Percentiles rank a stretch among this genome's conserved stretches.
Conservation (phyloP, 371 early-diverging fungal species). For the Coemansia sp. region DNA sequence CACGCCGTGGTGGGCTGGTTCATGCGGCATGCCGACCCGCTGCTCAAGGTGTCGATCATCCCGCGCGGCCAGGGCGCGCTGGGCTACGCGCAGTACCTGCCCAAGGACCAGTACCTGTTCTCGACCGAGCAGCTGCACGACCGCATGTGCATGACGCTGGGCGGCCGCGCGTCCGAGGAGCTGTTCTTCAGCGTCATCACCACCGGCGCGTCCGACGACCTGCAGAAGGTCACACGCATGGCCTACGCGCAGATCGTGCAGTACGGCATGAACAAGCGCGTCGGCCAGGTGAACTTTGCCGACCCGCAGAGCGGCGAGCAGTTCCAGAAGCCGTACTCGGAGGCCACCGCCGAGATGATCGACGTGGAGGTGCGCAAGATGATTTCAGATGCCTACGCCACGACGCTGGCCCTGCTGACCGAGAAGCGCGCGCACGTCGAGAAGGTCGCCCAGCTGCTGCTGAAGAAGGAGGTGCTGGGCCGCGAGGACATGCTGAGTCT, state of each 20-base stretch:
- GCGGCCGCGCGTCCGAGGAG: constrained; percentile 93
- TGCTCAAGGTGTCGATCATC: constrained; percentile 97
- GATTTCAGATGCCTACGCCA: constrained; percentile 77
- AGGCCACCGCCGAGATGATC: constrained; percentile 91
- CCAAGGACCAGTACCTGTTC: constrained; percentile 96
- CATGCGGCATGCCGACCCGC: constrained; percentile 91
- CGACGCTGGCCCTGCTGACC: constrained; percentile 77
- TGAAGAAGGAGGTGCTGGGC: constrained; percentile 95
- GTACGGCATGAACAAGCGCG: constrained; percentile 91
- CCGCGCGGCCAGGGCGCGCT: constrained; percentile 95
- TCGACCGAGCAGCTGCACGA: constrained; percentile 90
- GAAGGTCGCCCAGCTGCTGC: constrained; percentile 87
- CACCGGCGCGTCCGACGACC: constrained; percentile 90
- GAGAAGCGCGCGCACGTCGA: constrained; percentile 84
- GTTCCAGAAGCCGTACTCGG: constrained; percentile 95
- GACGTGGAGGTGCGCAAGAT: constrained; percentile 90
- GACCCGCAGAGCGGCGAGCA: constrained; percentile 64
- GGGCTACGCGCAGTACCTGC: constrained; percentile 98
- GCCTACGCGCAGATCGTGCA: constrained; percentile 93
- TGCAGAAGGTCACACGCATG: constrained; percentile 96
- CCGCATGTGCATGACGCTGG: constrained; percentile 98
- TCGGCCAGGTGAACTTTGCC: constrained; percentile 84
- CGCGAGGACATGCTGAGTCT: constrained; percentile 93
- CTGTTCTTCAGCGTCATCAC: constrained; percentile 91
- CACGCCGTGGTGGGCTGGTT: constrained; percentile 99